A percentile compares a stretch with the other conserved stretches of the same genome.
phyloP scores from a whole-genome alignment of 2,329 filamentous ascomycete genomes.

The Leptographium lundbergii region DNA sequence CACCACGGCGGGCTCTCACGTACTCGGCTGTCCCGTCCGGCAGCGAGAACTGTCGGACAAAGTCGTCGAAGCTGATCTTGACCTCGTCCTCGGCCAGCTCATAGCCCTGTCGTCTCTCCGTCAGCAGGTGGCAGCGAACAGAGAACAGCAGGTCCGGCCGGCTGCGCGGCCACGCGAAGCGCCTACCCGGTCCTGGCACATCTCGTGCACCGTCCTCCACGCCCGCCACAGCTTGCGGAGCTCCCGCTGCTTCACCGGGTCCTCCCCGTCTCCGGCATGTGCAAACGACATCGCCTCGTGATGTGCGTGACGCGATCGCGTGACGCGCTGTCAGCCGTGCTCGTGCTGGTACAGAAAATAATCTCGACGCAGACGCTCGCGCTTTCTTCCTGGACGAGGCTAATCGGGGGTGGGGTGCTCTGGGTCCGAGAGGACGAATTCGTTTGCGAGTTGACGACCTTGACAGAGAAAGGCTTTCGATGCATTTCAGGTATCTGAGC shows the following conservation, averaged over 20 bases:
- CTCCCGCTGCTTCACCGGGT: slow-evolving; percentile 35
- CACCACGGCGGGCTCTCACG: slow-evolving; percentile 20
- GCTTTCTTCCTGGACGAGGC: not conserved
- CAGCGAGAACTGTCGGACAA: slow-evolving; percentile 59
- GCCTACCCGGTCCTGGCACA: slow-evolving; percentile 79
- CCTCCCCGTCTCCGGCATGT: not conserved
- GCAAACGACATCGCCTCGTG: not conserved
- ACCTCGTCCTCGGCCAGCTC: slow-evolving; percentile 83
- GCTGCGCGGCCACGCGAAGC: not conserved
- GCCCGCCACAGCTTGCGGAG: slow-evolving; percentile 76
- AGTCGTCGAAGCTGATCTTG: slow-evolving; percentile 72
- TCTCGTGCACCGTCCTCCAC: slow-evolving; percentile 86
- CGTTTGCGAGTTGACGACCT: not conserved
- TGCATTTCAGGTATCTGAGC: not conserved
- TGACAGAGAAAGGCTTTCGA: not conserved
- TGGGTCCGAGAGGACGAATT: not conserved
- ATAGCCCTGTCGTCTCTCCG: slow-evolving; percentile 58
- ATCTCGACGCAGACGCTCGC: not conserved
- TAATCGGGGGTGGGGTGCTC: not conserved
- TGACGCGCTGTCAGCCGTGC: not conserved
- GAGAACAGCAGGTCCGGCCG: not conserved
- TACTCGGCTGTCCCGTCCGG: slow-evolving; percentile 67
- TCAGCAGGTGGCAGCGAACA: not conserved
- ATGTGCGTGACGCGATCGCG: not conserved
- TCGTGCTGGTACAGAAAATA: no score